phyloP scores from a whole-genome alignment of 495 filamentous ascomycete species.

The Elasticomyces elasticus region DNA sequence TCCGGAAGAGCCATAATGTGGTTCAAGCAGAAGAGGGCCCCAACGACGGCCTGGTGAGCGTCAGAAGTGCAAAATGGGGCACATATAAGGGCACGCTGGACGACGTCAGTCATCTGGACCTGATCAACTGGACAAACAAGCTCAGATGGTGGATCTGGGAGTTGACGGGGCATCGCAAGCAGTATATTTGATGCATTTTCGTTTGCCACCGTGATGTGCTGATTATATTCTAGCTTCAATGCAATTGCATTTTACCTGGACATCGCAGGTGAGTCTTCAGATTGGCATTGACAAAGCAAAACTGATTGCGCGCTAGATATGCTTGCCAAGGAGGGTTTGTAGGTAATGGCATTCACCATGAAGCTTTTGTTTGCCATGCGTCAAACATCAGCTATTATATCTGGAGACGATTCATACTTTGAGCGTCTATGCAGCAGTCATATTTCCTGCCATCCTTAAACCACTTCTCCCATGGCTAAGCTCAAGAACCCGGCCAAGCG shows the following conservation, averaged over 20 bases:
- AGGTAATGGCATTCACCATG: no score
- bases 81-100: conserved; percentile 84
- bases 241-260: conserved; percentile 90
- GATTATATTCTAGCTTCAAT: conserved; percentile 60
- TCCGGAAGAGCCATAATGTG: conserved; percentile 61
- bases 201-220: neutral
- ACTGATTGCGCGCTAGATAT: conserved; percentile 44
- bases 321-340: conserved; percentile 64
- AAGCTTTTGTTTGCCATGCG: no score
- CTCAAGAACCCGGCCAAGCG: no score
- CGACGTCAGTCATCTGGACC: conserved; percentile 76
- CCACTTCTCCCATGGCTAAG: no score
- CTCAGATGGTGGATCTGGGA: conserved; percentile 60
- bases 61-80: conserved; percentile 80
- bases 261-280: conserved; percentile 55
- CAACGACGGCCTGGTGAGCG: conserved; percentile 91
- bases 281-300: no score
- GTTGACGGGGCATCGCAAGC: conserved; percentile 56
- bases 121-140: conserved; percentile 94
- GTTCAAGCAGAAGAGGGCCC: conserved; percentile 62
- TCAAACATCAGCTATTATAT: no score
- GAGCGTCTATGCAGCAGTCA: no score
- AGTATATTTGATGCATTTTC: conserved; percentile 44
- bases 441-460: no score
- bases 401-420: neutral